Conservation (phyloP, 2,329 filamentous ascomycete genomes). For the Cladosporium sp. region DNA sequence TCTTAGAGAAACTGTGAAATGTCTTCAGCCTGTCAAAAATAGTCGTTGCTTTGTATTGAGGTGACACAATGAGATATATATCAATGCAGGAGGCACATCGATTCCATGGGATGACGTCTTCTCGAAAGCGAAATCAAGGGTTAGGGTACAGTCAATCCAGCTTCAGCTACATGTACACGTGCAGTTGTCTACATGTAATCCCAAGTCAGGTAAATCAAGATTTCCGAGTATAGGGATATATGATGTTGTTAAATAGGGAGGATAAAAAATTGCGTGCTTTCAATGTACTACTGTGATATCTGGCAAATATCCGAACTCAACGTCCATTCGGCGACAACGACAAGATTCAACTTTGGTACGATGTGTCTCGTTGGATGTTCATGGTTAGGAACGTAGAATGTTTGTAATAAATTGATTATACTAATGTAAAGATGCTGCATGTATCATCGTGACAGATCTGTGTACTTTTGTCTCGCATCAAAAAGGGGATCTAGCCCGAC, state of each 20-base stretch:
- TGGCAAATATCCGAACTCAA: no score
- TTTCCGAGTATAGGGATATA: no score
- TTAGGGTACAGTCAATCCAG: not conserved
- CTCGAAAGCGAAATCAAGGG: not conserved
- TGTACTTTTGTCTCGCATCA: not conserved
- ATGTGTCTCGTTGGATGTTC: not conserved
- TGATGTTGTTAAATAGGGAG: no score
- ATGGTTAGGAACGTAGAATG: not conserved
- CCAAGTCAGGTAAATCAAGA: not conserved
- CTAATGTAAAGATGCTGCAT: not conserved
- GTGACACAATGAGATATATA: not conserved
- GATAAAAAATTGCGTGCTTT: no score
- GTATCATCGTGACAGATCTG: not conserved
- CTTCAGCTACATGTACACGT: not conserved
- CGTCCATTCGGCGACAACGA: no score
- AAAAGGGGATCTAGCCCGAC: not conserved
- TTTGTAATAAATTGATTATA: not conserved
- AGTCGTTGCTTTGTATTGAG: not conserved
- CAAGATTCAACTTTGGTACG: no score
- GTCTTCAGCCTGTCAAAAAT: no score
- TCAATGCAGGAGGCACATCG: not conserved
- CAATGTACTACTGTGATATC: no score
- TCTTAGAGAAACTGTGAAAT: no score
- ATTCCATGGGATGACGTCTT: not conserved
- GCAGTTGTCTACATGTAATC: no score